Conservation (phyloP, 2,329 filamentous ascomycete species). For the Alternaria triticimaculans region DNA sequence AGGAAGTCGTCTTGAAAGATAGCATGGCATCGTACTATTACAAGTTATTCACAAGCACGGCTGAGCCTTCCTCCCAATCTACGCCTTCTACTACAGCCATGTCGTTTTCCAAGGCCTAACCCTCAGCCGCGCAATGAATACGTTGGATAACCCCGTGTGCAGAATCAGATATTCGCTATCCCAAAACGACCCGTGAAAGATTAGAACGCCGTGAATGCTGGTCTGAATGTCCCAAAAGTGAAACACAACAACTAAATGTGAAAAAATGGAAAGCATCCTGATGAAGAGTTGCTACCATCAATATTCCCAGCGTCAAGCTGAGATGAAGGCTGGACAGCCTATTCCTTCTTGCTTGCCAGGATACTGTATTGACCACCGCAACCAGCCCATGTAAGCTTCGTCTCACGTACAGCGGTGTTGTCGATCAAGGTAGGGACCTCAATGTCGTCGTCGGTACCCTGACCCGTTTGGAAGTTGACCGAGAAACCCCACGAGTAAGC, state of each 20-base stretch:
- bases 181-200: conserved; percentile 12
- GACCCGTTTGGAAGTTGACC: conserved; percentile 80
- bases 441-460: conserved; percentile 79
- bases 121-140: conserved; percentile 6
- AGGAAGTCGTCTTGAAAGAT: neutral
- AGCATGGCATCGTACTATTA: conserved; percentile 21
- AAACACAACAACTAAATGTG: conserved; percentile 9
- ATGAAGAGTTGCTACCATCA: neutral
- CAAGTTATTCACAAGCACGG: conserved; percentile 14
- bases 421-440: conserved; percentile 79
- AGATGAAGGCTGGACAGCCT: conserved; percentile 1
- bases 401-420: conserved; percentile 79
- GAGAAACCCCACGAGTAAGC: conserved; percentile 84
- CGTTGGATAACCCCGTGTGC: conserved; percentile 3
- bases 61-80: conserved; percentile 9
- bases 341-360: conserved; percentile 53
- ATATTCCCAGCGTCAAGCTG: neutral
- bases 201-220: conserved; percentile 33
- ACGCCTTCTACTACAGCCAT: conserved; percentile 9
- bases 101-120: conserved; percentile 2
- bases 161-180: conserved; percentile 10
- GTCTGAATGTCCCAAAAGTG: conserved; percentile 4
- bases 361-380: conserved; percentile 86
- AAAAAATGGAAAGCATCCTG: conserved; percentile 15
- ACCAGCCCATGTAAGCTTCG: conserved; percentile 78